Evolutionary conservation across 306 rosid species (phyloP), one percentile per base, ranked within the genome.

Genomic region (Geum urbanum): DNA sequence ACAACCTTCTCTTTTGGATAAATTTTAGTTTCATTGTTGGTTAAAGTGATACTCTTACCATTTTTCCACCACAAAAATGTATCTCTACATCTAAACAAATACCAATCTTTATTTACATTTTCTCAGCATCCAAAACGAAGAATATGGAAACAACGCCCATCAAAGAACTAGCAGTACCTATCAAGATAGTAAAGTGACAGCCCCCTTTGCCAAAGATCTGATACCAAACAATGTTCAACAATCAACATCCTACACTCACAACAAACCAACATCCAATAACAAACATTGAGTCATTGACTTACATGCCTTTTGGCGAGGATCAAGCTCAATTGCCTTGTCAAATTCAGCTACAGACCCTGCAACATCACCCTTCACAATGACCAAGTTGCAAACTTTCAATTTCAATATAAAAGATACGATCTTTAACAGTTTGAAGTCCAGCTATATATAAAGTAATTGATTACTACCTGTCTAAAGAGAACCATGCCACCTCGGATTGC

Each of bases 181-280:
- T 87, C 77, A 66, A 89, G 85, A 71, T 88, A 90, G 89, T 92
- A 92, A 65, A 90, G 89, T 56, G 98, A 86, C 6, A 90, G 83
- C 12, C 96, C 97, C 76, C 96, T 92, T 79, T 92, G 97, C 98
- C 98, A 92, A 80, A 92, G 96, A 88, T 90, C 98, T 92, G 94
- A 67, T 44, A 74, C 68, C 71, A 78, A 75, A 48, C 69, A 63
- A 71, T 63, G 63, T 68, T 39, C 55, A 82, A 65, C 63, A 32
- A 69, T n/a, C 20, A 57, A 67, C 6, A 75, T 59, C 69, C 60
- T 68, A 76, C 80, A 63, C 71, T 63, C 63, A 39, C 49, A 7
- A 14, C 55, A 66, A 47, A 50, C 43, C 8, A 20, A 15, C 64
- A 50, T 8, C 58, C 59, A 22, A 48, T 5, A 63, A 76, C 63